Conservation (phyloP, 2,329 filamentous ascomycete genomes). For the Coccinonectria pachysandricola region DNA sequence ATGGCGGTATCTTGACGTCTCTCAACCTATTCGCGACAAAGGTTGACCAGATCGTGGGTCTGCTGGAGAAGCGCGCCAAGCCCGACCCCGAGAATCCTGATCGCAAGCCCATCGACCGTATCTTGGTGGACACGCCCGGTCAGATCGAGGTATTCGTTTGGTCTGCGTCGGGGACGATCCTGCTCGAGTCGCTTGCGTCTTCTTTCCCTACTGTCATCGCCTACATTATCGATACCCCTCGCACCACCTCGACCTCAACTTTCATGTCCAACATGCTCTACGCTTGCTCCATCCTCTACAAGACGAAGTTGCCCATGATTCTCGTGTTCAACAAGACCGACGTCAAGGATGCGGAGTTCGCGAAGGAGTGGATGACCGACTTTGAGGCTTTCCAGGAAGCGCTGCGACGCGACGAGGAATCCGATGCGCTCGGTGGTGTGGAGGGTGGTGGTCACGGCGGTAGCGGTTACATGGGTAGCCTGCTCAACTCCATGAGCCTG, state of each 20-base stretch:
- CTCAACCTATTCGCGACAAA: conserved; percentile 97
- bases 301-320: conserved; percentile 97
- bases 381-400: conserved; percentile 93
- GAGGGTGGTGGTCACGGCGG: conserved; percentile 61
- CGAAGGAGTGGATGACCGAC: conserved; percentile 99
- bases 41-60: conserved; percentile 82
- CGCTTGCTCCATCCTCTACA: conserved; percentile 96
- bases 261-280: conserved; percentile 99
- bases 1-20: conserved; percentile 91
- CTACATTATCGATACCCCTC: conserved; percentile 93
- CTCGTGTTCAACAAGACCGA: conserved; percentile 99
- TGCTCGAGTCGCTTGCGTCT: conserved; percentile 84
- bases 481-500: conserved; percentile 95
- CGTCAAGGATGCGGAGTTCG: conserved; percentile 80
- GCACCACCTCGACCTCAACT: conserved; percentile 83
- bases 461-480: conserved; percentile 90
- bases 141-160: conserved; percentile 99
- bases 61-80: conserved; percentile 79
- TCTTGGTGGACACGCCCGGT: conserved; percentile 89
- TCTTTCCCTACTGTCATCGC: conserved; percentile 95
- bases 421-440: conserved; percentile 62
- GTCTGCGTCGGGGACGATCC: conserved; percentile 89
- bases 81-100: conserved; percentile 51
- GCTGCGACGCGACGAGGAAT: conserved; percentile 67
- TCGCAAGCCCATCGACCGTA: conserved; percentile 61